Conservation (phyloP, 139 green algal genomes). For the Volvox africanus region DNA sequence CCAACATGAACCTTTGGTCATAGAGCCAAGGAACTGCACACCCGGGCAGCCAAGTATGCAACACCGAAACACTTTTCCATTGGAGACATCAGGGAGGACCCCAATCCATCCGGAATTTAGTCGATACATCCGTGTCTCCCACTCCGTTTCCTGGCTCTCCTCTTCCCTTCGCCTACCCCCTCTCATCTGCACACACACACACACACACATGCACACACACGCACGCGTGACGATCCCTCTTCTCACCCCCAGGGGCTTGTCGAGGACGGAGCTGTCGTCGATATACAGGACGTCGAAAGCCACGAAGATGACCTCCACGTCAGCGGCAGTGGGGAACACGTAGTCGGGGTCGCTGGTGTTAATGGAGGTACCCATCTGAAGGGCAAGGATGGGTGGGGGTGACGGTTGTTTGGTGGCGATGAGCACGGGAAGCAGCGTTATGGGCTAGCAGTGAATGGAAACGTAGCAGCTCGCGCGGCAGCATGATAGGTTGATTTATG, state of each 20-base stretch:
- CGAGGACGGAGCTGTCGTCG: conserved; percentile 56
- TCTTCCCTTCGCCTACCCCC: not conserved
- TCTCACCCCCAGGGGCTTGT: conserved; percentile 46
- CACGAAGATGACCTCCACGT: conserved; percentile 73
- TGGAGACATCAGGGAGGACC: too few relatives aligned
- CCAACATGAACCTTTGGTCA: too few relatives aligned
- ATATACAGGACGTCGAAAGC: conserved; percentile 89
- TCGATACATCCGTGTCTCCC: too few relatives aligned
- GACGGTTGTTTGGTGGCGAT: not conserved
- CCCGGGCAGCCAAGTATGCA: too few relatives aligned
- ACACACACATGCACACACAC: not conserved
- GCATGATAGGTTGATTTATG: too few relatives aligned
- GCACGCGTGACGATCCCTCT: not conserved
- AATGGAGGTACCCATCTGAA: conserved; percentile 20
- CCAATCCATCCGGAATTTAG: too few relatives aligned
- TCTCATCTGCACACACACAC: not conserved
- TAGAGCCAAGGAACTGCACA: too few relatives aligned
- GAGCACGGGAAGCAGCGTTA: not conserved
- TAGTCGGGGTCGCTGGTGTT: conserved; percentile 49
- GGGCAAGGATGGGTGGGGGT: not conserved
- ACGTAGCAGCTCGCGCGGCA: too few relatives aligned
- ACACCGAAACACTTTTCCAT: too few relatives aligned
- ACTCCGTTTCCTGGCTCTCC: not conserved
- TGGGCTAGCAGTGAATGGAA: too few relatives aligned
- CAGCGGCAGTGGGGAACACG: conserved; percentile 28